Evolutionary conservation across 2,329 filamentous ascomycete genomes (phyloP).

Genomic region (Metarhizium anisopliae): DNA sequence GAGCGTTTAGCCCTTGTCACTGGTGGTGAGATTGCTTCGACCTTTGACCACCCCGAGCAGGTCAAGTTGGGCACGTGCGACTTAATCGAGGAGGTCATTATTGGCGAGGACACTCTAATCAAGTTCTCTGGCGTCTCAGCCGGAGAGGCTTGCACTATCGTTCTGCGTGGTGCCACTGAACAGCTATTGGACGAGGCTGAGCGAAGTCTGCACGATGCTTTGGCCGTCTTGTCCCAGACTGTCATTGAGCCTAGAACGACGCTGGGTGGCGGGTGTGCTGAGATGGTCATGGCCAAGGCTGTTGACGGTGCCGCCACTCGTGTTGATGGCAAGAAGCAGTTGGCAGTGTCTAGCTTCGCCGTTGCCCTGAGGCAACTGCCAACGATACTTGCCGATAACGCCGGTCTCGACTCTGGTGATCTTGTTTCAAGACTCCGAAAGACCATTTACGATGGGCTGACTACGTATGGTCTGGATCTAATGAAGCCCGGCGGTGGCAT

Average conservation of each 20-base stretch:
- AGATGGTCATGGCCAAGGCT: slow-evolving; percentile 99
- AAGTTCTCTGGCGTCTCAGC: slow-evolving; percentile 95
- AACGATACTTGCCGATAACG: slow-evolving; percentile 95
- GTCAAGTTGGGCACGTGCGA: slow-evolving; percentile 95
- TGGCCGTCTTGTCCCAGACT: slow-evolving; percentile 93
- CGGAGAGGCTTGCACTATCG: slow-evolving; percentile 91
- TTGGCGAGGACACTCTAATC: slow-evolving; percentile 94
- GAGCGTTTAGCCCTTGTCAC: slow-evolving; percentile 92
- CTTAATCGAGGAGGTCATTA: slow-evolving; percentile 94
- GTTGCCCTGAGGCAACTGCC: slow-evolving; percentile 85
- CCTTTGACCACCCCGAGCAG: slow-evolving; percentile 95
- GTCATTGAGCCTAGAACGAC: slow-evolving; percentile 91
- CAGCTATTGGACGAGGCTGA: slow-evolving; percentile 96
- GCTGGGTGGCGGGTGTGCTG: slow-evolving; percentile 88
- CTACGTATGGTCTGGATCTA: slow-evolving; percentile 83
- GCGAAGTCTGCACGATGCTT: slow-evolving; percentile 87
- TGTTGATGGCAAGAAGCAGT: slow-evolving; percentile 91
- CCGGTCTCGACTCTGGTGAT: slow-evolving; percentile 90
- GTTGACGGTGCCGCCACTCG: slow-evolving; percentile 90
- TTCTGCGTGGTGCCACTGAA: slow-evolving; percentile 90
- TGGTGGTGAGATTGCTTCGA: slow-evolving; percentile 93
- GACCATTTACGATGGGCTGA: slow-evolving; percentile 90
- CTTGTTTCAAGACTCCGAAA: slow-evolving; percentile 86
- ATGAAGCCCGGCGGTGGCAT: slow-evolving; percentile 85
- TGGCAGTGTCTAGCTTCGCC: slow-evolving; percentile 86